These are phyloP conservation scores for Chaetoceros tenuissimus DNA, from an alignment of 108 stramenopile genomes.

Conservation along the genomic window DNA sequence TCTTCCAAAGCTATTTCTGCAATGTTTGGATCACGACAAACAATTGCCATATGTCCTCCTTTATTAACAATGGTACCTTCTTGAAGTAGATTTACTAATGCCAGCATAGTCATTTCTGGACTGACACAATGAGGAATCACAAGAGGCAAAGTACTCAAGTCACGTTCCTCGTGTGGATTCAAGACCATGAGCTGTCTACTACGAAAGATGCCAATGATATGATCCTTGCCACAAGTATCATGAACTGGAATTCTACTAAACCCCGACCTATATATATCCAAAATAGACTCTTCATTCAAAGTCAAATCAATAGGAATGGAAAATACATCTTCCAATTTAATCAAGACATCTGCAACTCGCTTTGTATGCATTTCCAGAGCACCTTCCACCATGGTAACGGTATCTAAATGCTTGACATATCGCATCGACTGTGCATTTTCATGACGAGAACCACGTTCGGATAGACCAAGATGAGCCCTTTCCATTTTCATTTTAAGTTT, in stretches of 20 bases:
- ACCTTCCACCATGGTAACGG: constrained; percentile 71
- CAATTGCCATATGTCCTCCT: constrained; percentile 66
- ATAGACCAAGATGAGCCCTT: not conserved
- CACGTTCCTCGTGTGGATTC: constrained; percentile 41
- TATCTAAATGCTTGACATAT: constrained; percentile 35
- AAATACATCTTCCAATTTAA: constrained; percentile 43
- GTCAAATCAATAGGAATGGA: constrained; percentile 43
- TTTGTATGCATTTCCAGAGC: constrained; percentile 67
- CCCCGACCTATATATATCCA: constrained; percentile 54
- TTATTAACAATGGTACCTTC: constrained; percentile 28
- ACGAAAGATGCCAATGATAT: constrained; percentile 44
- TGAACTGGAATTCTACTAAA: constrained; percentile 69
- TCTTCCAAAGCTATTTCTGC: constrained; percentile 37
- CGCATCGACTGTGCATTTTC: constrained; percentile 6
- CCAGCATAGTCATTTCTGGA: constrained; percentile 58
- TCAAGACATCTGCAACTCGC: constrained; percentile 47
- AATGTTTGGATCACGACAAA: constrained; percentile 46
- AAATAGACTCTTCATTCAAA: constrained; percentile 43
- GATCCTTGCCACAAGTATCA: constrained; percentile 5
- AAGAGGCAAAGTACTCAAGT: constrained; percentile 48
- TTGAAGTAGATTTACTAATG: constrained; percentile 70
- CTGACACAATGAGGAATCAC: constrained; percentile 45
- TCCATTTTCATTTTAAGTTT: not conserved
- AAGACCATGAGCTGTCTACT: constrained; percentile 62
- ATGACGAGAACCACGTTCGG: not conserved